Percentiles rank a stretch among this genome's conserved stretches.
Evolutionary conservation across 2,329 filamentous ascomycete species (phyloP).

Genomic region (Simplicillium aogashimaense): DNA sequence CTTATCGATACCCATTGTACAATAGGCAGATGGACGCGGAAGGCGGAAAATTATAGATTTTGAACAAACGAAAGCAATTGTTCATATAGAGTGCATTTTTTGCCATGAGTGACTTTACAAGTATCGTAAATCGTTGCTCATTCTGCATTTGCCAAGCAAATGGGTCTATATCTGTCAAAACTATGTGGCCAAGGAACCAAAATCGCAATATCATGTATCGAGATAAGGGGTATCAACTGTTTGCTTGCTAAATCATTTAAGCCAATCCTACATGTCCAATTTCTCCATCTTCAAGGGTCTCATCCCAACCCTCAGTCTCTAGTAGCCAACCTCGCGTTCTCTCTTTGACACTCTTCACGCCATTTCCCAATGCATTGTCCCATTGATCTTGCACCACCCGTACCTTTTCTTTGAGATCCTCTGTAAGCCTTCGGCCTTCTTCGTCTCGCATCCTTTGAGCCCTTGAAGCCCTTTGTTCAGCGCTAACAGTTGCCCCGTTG

Average conservation of each 20-base stretch:
- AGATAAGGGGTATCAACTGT: neutral
- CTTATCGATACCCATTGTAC: too few species aligned
- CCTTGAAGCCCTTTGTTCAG: slow-evolving; percentile 24
- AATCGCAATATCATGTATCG: neutral
- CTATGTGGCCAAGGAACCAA: too few species aligned
- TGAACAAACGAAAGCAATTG: too few species aligned
- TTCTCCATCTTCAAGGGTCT: slow-evolving; percentile 52
- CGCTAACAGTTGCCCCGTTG: slow-evolving; percentile 18
- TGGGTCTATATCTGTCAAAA: too few species aligned
- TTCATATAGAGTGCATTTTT: too few species aligned
- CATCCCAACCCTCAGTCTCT: slow-evolving; percentile 80
- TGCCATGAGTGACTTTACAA: too few species aligned
- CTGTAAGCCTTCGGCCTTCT: slow-evolving; percentile 64
- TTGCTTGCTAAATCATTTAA: too few species aligned
- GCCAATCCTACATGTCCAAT: slow-evolving; percentile 32
- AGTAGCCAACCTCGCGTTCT: slow-evolving; percentile 65
- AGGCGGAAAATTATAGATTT: neutral
- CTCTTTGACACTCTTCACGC: slow-evolving; percentile 63
- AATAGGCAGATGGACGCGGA: neutral
- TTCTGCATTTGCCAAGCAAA: too few species aligned
- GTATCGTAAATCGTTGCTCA: too few species aligned
- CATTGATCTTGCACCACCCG: slow-evolving; percentile 85
- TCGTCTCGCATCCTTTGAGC: slow-evolving; percentile 48
- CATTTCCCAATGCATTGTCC: slow-evolving; percentile 74
- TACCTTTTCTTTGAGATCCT: slow-evolving; percentile 89